Evolutionary conservation across 78 protist species (phyloP).

Genomic region (Dictyostelium firmibasis): DNA sequence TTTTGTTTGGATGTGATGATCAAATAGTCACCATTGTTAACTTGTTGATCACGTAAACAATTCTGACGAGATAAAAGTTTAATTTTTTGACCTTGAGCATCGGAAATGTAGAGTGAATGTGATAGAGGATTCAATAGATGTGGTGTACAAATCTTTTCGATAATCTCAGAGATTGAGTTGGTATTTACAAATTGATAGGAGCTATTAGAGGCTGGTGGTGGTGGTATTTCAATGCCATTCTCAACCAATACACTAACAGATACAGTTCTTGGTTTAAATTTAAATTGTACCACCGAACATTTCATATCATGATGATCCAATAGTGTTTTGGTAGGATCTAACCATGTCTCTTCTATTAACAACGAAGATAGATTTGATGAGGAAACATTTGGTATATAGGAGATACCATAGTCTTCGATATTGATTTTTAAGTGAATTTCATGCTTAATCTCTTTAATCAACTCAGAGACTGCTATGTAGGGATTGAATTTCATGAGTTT

Average conservation of each 20-base stretch:
- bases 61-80: slow-evolving; percentile 22
- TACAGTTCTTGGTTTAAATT: slow-evolving; percentile 21
- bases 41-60: background rate
- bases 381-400: background rate
- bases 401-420: slow-evolving; percentile 24
- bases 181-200: background rate
- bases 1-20: slow-evolving; percentile 24
- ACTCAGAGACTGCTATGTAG: background rate
- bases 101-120: slow-evolving; percentile 7
- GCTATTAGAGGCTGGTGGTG: background rate
- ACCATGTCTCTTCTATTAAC: background rate
- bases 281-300: slow-evolving; percentile 9
- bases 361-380: background rate
- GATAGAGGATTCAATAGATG: background rate
- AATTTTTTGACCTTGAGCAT: background rate
- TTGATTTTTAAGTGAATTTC: slow-evolving; percentile 17
- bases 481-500: slow-evolving; percentile 26
- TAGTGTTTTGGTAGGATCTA: slow-evolving; percentile 8
- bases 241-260: background rate
- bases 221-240: slow-evolving; percentile 4
- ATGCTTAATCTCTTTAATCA: background rate
- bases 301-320: background rate
- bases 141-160: background rate
- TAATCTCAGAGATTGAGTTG: slow-evolving; percentile 1
- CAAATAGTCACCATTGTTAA: slow-evolving; percentile 2